Percentiles rank a stretch among this genome's conserved stretches.
These are phyloP conservation scores for Pythium guiyangense DNA, from an alignment of 352 stramenopile species.

Conservation along the genomic window DNA sequence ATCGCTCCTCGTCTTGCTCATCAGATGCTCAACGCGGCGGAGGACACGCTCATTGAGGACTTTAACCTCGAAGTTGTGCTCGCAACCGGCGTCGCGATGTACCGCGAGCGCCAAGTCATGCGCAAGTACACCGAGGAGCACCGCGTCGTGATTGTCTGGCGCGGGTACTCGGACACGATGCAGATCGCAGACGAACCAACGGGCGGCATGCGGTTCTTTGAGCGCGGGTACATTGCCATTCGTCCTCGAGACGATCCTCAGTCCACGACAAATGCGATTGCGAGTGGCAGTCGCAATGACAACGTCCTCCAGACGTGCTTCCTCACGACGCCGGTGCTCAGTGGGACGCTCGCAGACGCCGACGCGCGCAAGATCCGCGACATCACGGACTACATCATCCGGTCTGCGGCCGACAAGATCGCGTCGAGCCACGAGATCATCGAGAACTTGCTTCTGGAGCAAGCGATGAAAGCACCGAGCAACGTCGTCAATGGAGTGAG, in stretches of 20 bases:
- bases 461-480: not conserved
- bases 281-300: slow-evolving; percentile 6
- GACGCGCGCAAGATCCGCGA: slow-evolving; percentile 2
- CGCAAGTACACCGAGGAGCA: slow-evolving; percentile 26
- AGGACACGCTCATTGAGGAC: slow-evolving; percentile 33
- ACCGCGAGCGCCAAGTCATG: slow-evolving; percentile 26
- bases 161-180: slow-evolving; percentile 29
- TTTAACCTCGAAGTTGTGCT: slow-evolving; percentile 31
- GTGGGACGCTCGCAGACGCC: not conserved
- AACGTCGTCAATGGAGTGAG: too few species aligned
- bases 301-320: slow-evolving; percentile 17
- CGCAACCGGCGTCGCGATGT: slow-evolving; percentile 21
- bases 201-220: slow-evolving; percentile 38
- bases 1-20: not conserved
- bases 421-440: slow-evolving; percentile 17
- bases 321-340: slow-evolving; percentile 15
- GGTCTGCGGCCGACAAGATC: slow-evolving; percentile 14
- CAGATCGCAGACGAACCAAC: slow-evolving; percentile 34
- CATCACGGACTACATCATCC: slow-evolving; percentile 19
- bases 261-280: not conserved
- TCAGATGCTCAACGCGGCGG: slow-evolving; percentile 10
- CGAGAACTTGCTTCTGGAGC: slow-evolving; percentile 17
- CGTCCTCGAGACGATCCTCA: not conserved
- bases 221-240: slow-evolving; percentile 33
- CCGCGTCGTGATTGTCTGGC: slow-evolving; percentile 36